Conservation (phyloP, 306 rosid genomes). For the Rosa rugosa region DNA sequence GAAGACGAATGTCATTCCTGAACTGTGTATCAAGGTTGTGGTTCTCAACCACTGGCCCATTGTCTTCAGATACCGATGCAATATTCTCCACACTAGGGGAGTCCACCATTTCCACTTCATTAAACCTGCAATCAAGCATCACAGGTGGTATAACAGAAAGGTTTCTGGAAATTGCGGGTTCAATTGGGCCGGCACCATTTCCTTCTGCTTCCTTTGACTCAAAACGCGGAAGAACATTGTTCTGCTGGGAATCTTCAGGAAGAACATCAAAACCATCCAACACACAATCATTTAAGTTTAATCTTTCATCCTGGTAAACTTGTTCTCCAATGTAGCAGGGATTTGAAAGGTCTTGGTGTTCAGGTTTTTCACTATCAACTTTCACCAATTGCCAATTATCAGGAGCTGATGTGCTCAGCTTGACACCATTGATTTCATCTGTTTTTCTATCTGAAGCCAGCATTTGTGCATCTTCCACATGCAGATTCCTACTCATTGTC, state of each 20-base stretch:
- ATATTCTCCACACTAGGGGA: conserved; percentile 5
- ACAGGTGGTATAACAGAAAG: conserved; percentile 14
- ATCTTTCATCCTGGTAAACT: conserved; percentile 15
- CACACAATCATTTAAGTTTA: not conserved
- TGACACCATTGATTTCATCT: conserved; percentile 28
- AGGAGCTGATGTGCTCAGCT: conserved; percentile 31
- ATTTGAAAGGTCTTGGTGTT: conserved; percentile 23
- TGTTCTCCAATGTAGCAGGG: conserved; percentile 20
- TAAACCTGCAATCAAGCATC: conserved; percentile 22
- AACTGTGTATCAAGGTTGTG: conserved; percentile 20
- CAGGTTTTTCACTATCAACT: conserved; percentile 6
- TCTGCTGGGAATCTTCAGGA: conserved; percentile 1
- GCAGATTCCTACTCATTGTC: conserved; percentile 10
- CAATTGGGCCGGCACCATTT: conserved; percentile 24
- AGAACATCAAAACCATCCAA: not conserved
- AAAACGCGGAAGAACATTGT: conserved; percentile 3
- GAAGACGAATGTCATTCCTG: conserved; percentile 10
- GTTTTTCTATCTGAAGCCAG: conserved; percentile 24
- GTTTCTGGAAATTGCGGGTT: conserved; percentile 8
- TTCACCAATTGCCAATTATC: not conserved
- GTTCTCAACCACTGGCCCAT: conserved; percentile 16
- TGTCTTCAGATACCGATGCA: not conserved
- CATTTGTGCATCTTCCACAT: conserved; percentile 35
- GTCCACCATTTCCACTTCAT: conserved; percentile 14
- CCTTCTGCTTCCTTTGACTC: conserved; percentile 10